phyloP scores from a whole-genome alignment of 495 filamentous ascomycete species.

The Stereocaulon alpinum region DNA sequence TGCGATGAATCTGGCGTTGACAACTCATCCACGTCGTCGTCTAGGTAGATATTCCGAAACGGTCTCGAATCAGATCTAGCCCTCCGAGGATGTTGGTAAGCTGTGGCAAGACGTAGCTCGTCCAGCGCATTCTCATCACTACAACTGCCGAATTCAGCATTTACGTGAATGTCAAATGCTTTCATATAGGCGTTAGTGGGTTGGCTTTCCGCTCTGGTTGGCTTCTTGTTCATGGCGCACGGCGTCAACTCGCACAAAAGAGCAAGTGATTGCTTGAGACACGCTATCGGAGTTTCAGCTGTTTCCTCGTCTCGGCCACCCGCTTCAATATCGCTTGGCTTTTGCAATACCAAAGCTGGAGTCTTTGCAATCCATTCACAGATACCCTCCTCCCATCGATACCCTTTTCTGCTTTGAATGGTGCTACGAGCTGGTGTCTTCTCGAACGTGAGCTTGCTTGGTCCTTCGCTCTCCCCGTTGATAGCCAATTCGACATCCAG shows the following conservation, averaged over 20 bases:
- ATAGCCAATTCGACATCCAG: constrained; percentile 35
- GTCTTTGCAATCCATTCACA: constrained; percentile 44
- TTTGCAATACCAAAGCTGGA: constrained; percentile 22
- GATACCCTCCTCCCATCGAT: constrained; percentile 47
- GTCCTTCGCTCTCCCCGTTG: constrained; percentile 20
- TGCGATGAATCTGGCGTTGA: constrained; percentile 2
- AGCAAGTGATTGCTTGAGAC: not conserved
- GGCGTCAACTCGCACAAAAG: not conserved
- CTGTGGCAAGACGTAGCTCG: not conserved
- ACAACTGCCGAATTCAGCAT: not conserved
- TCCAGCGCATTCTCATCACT: not conserved
- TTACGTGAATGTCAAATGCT: not conserved
- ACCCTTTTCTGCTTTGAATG: constrained; percentile 25
- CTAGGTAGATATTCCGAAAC: not conserved
- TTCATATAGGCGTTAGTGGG: not conserved
- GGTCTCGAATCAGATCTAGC: not conserved
- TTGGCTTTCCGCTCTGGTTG: not conserved
- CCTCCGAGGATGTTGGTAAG: not conserved
- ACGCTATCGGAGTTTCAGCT: not conserved
- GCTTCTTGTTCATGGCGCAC: not conserved
- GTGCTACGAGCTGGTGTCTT: constrained; percentile 17
- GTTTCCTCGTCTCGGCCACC: not conserved
- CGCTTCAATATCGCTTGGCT: not conserved
- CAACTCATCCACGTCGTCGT: constrained; percentile 9
- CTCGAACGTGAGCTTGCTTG: constrained; percentile 11